A percentile compares a stretch with the other conserved stretches of the same genome.
phyloP scores from a whole-genome alignment of 1,284 basidiomycete genomes.

The Abortiporus biennis region DNA sequence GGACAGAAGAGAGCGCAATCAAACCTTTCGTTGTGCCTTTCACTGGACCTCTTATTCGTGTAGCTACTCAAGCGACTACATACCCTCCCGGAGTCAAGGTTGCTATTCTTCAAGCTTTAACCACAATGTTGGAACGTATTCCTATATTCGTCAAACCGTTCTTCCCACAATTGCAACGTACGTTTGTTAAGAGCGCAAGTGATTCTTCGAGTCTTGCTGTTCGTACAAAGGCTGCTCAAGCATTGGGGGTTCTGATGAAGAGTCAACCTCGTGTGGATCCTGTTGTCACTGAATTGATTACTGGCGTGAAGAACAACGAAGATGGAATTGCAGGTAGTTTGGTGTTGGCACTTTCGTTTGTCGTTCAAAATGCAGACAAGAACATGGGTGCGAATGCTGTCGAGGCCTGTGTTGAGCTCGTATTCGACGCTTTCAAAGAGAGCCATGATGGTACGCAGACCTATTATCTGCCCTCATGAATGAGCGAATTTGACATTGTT shows the following conservation, averaged over 20 bases:
- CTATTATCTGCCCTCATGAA: neutral
- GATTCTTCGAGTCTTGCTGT: conserved; percentile 81
- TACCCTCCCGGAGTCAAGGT: conserved; percentile 91
- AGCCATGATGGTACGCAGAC: conserved; percentile 54
- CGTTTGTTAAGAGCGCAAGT: conserved; percentile 91
- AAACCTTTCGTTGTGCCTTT: conserved; percentile 96
- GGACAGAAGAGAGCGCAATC: conserved; percentile 85
- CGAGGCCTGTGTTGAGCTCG: conserved; percentile 68
- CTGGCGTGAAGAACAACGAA: conserved; percentile 63
- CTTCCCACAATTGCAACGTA: conserved; percentile 96
- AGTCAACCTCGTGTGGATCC: conserved; percentile 83
- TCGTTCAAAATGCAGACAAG: conserved; percentile 65
- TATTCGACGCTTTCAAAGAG: conserved; percentile 76
- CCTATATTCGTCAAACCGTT: conserved; percentile 94
- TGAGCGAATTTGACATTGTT: conserved; percentile 1
- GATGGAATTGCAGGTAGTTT: conserved; percentile 74
- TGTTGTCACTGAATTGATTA: conserved; percentile 83
- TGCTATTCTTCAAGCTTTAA: conserved; percentile 80
- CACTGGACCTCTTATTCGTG: conserved; percentile 93
- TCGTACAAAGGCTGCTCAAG: conserved; percentile 76
- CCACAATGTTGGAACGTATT: conserved; percentile 78
- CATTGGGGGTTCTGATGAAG: conserved; percentile 90
- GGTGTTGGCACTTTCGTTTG: conserved; percentile 71
- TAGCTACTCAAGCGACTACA: conserved; percentile 82
- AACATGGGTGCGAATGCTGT: conserved; percentile 78